Evolutionary conservation across 2,329 filamentous ascomycete species (phyloP), one percentile per base, ranked within the genome.

Genomic region (Cadophora sp.): DNA sequence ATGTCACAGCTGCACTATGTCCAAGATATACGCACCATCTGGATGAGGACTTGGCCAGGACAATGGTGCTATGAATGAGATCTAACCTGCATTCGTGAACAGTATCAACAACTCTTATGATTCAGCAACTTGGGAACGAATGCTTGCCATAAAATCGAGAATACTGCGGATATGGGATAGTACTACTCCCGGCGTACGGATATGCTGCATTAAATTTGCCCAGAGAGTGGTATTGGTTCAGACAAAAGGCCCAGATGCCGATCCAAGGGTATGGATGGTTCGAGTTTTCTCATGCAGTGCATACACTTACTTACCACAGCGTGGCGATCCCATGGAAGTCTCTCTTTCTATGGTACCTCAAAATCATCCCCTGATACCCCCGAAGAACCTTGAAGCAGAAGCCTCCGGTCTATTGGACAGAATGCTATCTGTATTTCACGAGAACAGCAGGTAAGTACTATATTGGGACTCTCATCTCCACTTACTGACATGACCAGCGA

Each of bases 201-300:
- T 98, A 79, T 97, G 94, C 84, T 98, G 96, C 82, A 91, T 98
- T 85, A 99, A 99, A 80, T 99, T 99, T 79, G 91, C 93, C 46
- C 95, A 99, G 82, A 90, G 93, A 71, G 93, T 98, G 55, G 92
- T 99, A 55, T 87, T 97, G 73, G 92, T 94, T 22, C 95, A 99
- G 80, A 97, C 93, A 12, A 89, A 91, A n/a, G 93, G 93, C 58
- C 82, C 91, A 68, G 92, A 92, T 73, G 85, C 89, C 66, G 95
- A 98, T 77, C 91, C 92, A 73, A 89, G 93, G 83, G 93, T 97
- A 87, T 79, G 87, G 83, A 70, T 66, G 65, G 73, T 64, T 12
- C 64, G 50, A 24, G 4, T 16, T 26, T 22, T 55, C 14, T 26
- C 22, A 24, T 29, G 40, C 61, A 48, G 22, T 62, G 62, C 68